Evolutionary conservation across 2,329 filamentous ascomycete species (phyloP), one percentile per base, ranked within the genome.

Genomic region (Alternaria sp.): DNA sequence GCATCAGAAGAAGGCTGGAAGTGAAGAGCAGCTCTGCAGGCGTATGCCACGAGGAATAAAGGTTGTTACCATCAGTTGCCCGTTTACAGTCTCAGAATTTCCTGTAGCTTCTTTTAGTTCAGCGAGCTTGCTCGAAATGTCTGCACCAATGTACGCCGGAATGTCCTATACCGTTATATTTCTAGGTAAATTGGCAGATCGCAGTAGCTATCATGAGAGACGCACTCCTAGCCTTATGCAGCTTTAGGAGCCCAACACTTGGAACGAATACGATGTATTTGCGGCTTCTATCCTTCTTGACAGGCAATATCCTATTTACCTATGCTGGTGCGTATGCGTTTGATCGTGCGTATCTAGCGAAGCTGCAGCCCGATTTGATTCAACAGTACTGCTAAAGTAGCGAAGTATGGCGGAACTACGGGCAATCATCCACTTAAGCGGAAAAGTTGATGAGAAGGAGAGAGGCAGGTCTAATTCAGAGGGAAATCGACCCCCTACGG

Each of bases 321-420:
- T 42, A 56, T 56, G 53, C 53, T 24, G 21, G 44, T n/a, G 53
- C 53, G 36, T 51, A 56, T 14, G 53, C 53, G 26, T n/a, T 56
- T 4, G 53, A 56, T 42, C 53, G 37, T 44, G 53, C 36, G 3
- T 56, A 37, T 41, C 45, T 28, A 10, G 37, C 53, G 24, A 56
- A 56, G 28, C 37, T 56, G 45, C 53, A 56, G 29, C 53, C 45
- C 21, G 45, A 56, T 4, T 31, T 56, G 14, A 21, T 56, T 17
- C 37, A 56, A 14, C 45, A 37, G 4, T 56, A 56, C 45, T 31
- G 44, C 11, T 3, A 44, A n/a, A 29, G n/a, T 14, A 56, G 53
- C 23, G 9, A 50, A 5, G 28, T 50, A 9, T 55, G 34, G 42
- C 52, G 17, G 17, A 17, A 17, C 17, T 17, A 17, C 17, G 17